A percentile compares a stretch with the other conserved stretches of the same genome.
phyloP scores from a whole-genome alignment of 2,329 filamentous ascomycete species.

The Dendrostoma leiphaemia region DNA sequence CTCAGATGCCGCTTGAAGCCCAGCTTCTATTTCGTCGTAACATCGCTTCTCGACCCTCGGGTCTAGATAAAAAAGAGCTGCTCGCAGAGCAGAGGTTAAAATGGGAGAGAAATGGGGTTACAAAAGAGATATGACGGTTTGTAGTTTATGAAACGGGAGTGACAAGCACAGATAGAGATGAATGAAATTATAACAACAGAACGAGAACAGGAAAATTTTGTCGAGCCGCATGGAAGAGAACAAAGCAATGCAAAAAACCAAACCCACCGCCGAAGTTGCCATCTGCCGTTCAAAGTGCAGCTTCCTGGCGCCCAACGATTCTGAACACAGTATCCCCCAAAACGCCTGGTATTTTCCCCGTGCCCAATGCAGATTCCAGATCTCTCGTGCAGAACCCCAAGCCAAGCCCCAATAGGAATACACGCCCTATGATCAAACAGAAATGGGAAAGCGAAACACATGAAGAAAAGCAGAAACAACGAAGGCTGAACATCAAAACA shows the following conservation, averaged over 20 bases:
- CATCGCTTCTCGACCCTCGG: slow-evolving; percentile 2
- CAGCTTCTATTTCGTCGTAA: neutral
- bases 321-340: no score
- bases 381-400: neutral
- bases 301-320: no score
- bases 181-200: slow-evolving; percentile 8
- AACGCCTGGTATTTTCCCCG: slow-evolving; percentile 34
- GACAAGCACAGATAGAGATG: neutral
- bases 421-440: neutral
- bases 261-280: neutral
- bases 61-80: slow-evolving; percentile 1
- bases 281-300: no score
- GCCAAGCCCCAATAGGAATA: neutral
- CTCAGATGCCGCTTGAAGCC: slow-evolving; percentile 1
- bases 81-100: slow-evolving; percentile 8
- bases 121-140: neutral
- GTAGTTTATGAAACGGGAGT: neutral
- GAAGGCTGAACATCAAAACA: slow-evolving; percentile 3
- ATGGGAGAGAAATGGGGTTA: neutral
- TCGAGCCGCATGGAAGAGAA: no score
- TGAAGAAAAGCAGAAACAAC: neutral
- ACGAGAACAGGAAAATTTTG: neutral
- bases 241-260: neutral
- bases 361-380: slow-evolving; percentile 12
- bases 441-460: neutral